These are phyloP conservation scores for Mycena filopes DNA, from an alignment of 768 basidiomycete genomes.

Conservation along the genomic window DNA sequence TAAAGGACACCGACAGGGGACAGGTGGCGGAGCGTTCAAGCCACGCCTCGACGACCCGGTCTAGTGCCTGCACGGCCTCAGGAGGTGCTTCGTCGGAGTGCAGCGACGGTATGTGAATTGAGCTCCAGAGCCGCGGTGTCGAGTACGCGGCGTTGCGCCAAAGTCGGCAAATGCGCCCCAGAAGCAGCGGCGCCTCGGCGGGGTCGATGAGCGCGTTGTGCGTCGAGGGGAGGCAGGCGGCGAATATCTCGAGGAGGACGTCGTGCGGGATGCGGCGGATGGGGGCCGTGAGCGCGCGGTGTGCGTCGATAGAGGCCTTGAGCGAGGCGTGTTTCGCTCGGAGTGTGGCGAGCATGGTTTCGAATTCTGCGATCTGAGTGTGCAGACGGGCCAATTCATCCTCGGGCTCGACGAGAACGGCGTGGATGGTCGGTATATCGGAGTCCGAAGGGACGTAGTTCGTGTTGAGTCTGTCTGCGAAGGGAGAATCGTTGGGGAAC, in stretches of 20 bases:
- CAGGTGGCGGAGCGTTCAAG: not conserved
- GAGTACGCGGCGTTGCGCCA: slow-evolving; percentile 14
- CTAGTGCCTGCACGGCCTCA: not conserved
- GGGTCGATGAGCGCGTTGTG: slow-evolving; percentile 19
- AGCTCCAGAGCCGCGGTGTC: slow-evolving; percentile 18
- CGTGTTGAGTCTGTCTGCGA: slow-evolving; percentile 10
- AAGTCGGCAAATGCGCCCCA: slow-evolving; percentile 16
- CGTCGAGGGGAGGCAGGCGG: slow-evolving; percentile 6
- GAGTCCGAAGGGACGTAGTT: slow-evolving; percentile 22
- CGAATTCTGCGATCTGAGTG: not conserved
- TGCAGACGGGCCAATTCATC: slow-evolving; percentile 3
- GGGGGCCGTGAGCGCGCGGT: slow-evolving; percentile 9
- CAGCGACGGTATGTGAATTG: slow-evolving; percentile 13
- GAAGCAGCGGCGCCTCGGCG: slow-evolving; percentile 10
- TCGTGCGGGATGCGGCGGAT: slow-evolving; percentile 16
- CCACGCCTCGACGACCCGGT: not conserved
- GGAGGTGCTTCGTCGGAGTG: not conserved
- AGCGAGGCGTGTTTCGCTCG: not conserved
- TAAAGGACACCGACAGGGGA: slow-evolving; percentile 1
- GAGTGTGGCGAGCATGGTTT: not conserved
- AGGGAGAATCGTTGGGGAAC: slow-evolving; percentile 18
- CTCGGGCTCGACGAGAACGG: not conserved
- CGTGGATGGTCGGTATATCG: not conserved
- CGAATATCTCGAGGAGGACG: slow-evolving; percentile 18
- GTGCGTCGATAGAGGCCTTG: slow-evolving; percentile 4